Evolutionary conservation across 352 stramenopile genomes (phyloP).

Genomic region (Phytopythium mirpurense): DNA sequence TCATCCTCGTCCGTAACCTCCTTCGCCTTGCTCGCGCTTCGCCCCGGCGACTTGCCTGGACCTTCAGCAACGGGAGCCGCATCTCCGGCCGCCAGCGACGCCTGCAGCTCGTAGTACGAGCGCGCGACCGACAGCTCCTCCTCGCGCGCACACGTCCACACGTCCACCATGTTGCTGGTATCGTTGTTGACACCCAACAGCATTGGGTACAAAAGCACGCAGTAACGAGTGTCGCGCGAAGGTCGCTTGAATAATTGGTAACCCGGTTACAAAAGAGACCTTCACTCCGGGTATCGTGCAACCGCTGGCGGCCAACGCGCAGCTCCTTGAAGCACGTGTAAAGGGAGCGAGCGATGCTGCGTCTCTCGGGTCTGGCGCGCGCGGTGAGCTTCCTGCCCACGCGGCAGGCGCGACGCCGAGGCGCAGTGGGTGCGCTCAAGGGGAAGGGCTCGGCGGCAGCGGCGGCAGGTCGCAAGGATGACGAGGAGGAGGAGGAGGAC

Average conservation of each 20-base stretch:
- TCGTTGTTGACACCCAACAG: too few relatives aligned
- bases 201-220: conserved; percentile 2
- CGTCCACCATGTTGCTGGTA: too few relatives aligned
- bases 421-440: conserved; percentile 12
- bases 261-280: too few relatives aligned
- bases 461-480: conserved; percentile 11
- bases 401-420: conserved; percentile 17
- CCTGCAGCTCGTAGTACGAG: conserved; percentile 3
- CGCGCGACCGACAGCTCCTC: conserved; percentile 3
- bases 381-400: conserved; percentile 39
- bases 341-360: too few relatives aligned
- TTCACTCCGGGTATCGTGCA: too few relatives aligned
- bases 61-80: too few relatives aligned
- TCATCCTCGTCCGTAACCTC: neutral
- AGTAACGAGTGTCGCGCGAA: neutral
- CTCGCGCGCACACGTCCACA: neutral
- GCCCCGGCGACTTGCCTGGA: too few relatives aligned
- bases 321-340: too few relatives aligned
- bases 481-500: conserved; percentile 26
- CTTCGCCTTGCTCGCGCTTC: neutral
- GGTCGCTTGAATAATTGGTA: too few relatives aligned
- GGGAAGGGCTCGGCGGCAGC: conserved; percentile 13
- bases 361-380: conserved; percentile 44
- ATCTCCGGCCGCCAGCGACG: neutral
- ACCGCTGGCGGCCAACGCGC: too few relatives aligned